Base-by-base conservation (phyloP, 148 eudicot genomes). In the Vaccinium myrtillus region DNA sequence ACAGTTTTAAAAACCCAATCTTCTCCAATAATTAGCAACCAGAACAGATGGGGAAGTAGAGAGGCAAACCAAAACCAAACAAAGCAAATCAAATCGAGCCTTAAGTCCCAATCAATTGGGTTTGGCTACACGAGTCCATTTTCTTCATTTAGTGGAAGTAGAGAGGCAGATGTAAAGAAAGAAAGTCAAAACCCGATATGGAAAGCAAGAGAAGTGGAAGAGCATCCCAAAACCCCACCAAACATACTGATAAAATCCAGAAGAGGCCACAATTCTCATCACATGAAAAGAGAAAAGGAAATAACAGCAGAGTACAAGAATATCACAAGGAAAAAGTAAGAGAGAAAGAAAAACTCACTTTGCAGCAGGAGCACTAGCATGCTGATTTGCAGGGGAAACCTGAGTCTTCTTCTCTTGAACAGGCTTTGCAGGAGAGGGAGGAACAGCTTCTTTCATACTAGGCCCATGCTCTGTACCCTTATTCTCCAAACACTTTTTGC, bases 321-420 rank as follows among this genome's bases (percentile, higher is more conserved):
- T 23, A 61, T 61, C 4, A 11, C 19, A 78, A 9, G n/a, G 13
- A 48, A 61, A 84, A 80, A 18, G 8, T 50, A 13, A 19, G n/a
- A 58, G 70, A 8, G 50, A 43, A 25, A 5, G 1, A 54, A 14
- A 58, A 55, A 84, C 89, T 87, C 82, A 91, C 93, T 91, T 90
- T 36, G 92, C 86, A 86, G 91, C 88, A 79, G 93, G 91, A 84
- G 89, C 87, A 83, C 36, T 80, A 50, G 48, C 83, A 70, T 27
- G 82, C 78, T 80, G 83, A 88, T 32, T 69, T 55, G 58, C 75
- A 74, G 75, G 84, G 25, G 70, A 55, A 77, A 43, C 58, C 39
- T 80, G 79, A 74, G 61, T 85, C 80, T 90, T 88, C 81, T 87
- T 86, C 85, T 90, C 87, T 39, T 87, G 86, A 87, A 84, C 86